phyloP scores from a whole-genome alignment of 176 grass and related monocot genomes.

The Phoenix roebelenii region DNA sequence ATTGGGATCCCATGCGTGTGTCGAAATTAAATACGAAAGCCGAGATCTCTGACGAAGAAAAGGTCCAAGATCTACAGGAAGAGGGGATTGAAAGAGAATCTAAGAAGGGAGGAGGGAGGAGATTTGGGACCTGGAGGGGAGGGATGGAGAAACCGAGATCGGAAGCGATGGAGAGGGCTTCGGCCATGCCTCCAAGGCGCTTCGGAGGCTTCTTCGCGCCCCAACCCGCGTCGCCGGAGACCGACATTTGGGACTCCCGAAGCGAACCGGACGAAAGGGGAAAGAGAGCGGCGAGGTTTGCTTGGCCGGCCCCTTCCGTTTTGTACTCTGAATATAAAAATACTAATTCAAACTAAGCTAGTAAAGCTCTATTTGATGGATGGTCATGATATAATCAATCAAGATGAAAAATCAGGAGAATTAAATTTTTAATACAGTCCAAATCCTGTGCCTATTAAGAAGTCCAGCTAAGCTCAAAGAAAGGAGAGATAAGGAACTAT shows the following conservation, averaged over 20 bases:
- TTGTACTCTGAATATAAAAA: too few relatives aligned
- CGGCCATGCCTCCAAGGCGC: conserved; percentile 76
- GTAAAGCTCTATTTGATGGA: too few relatives aligned
- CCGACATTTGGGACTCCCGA: conserved; percentile 18
- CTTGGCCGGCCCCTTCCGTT: too few relatives aligned
- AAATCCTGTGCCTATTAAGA: not conserved
- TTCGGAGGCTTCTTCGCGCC: conserved; percentile 34
- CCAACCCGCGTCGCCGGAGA: conserved; percentile 25
- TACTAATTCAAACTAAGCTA: too few relatives aligned
- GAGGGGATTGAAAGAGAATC: not conserved
- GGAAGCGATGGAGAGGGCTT: conserved; percentile 81
- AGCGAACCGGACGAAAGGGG: too few relatives aligned
- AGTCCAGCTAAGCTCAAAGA: not conserved
- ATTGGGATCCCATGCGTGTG: too few relatives aligned
- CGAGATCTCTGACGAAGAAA: too few relatives aligned
- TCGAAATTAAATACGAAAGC: too few relatives aligned
- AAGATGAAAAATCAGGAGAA: too few relatives aligned
- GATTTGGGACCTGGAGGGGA: conserved; percentile 41
- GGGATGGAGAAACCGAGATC: conserved; percentile 83
- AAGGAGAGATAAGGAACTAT: not conserved
- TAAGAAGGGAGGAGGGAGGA: not conserved
- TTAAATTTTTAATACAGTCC: not conserved
- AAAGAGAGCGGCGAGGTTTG: too few relatives aligned
- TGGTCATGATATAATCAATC: too few relatives aligned
- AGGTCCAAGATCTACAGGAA: not conserved